Conservation (phyloP, 2,329 filamentous ascomycete genomes). For the Aspergillus brasiliensis region DNA sequence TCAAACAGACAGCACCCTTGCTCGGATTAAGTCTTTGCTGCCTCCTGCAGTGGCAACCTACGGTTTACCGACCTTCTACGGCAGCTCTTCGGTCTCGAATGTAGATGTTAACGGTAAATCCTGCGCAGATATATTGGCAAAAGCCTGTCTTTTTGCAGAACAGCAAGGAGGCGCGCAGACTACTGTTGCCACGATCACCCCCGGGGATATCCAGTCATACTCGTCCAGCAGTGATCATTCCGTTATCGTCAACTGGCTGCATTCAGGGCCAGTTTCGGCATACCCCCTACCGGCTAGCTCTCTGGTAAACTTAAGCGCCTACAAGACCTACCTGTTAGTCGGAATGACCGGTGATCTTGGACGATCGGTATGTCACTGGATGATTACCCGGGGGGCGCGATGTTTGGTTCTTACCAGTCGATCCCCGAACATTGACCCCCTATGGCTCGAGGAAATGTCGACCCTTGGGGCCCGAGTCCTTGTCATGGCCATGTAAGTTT, state of each 20-base stretch:
- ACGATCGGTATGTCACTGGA: constrained; percentile 27
- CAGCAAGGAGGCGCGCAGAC: neutral
- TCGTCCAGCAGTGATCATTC: neutral
- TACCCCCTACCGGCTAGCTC: constrained; percentile 6
- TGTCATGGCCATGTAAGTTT: constrained; percentile 12
- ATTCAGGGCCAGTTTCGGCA: neutral
- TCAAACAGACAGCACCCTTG: neutral
- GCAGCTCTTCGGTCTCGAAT: neutral
- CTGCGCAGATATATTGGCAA: neutral
- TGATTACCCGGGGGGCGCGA: constrained; percentile 29
- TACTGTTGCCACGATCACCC: neutral
- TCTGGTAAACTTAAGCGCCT: neutral
- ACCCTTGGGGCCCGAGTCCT: constrained; percentile 12
- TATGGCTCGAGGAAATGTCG: constrained; percentile 21
- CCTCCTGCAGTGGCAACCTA: neutral
- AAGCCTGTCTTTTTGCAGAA: neutral
- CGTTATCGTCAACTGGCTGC: constrained; percentile 3
- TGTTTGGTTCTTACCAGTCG: constrained; percentile 29
- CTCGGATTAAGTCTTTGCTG: neutral
- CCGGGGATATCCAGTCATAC: neutral
- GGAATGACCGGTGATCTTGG: constrained; percentile 30
- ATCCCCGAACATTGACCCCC: constrained; percentile 22
- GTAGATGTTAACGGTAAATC: too few relatives aligned
- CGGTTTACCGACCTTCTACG: neutral
- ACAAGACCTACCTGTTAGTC: constrained; percentile 27